Base-by-base conservation (phyloP, 2,329 filamentous ascomycete species). In the Pyrenophora seminiperda region DNA sequence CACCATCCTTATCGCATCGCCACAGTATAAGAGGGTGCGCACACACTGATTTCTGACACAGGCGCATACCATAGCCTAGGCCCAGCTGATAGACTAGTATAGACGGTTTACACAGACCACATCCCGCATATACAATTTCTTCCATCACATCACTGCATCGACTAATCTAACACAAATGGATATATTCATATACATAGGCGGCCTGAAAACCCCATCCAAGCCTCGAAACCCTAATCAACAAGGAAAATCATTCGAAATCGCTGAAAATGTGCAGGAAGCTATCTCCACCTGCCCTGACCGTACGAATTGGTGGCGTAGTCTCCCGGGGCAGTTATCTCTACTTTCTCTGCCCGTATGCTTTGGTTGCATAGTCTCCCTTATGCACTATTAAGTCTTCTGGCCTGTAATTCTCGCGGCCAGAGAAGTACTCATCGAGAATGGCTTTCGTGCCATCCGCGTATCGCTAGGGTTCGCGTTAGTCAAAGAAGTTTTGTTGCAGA, bases 271-370 rank as follows among this genome's bases (percentile, higher is more conserved):
- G 43, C 46, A 31, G 4, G 5, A 46, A 50, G 40, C 39, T 48
- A 32, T 18, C 14, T 18, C 73, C 82, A 81, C 63, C 77, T 77
- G 53, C 88, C 81, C 82, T 94, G 84, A 54, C 92, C 92, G 73
- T 96, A 96, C 24, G 92, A 85, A 85, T 90, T 94, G 72, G 94
- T 97, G 62, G 91, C 93, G 74, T 97, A 99, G 75, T 96, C 90
- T 66, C 94, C 94, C 63, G n/a, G n/a, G n/a, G n/a, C n/a, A n/a
- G n/a, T 46, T 46, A 56, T 71, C 75, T 77, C 73, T 82, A 81
- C 63, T 77, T 77, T 52, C 88, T 81, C 82, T 94, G 84, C 54
- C 92, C 92, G 73, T 96, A 96, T 22, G 92, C 85, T 85, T 90
- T 94, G 72, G 94, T 97, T 62, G 91, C 93, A 74, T 97, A 99